phyloP scores from a whole-genome alignment of 1,139 yeast species.

The Candida sojae region DNA sequence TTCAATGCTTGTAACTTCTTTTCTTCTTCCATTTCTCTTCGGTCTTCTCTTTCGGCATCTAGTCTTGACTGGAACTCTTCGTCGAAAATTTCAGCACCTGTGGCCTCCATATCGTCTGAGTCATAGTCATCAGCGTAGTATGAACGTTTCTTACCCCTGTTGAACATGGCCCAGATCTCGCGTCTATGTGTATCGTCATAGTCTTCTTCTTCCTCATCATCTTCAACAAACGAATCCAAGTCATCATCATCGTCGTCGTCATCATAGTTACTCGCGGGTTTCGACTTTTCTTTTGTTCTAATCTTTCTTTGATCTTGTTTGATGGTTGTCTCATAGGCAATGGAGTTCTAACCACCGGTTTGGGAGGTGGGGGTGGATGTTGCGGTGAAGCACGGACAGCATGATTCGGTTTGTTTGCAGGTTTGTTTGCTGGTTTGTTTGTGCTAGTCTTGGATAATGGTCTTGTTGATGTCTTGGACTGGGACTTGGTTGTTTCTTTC shows the following conservation, averaged over 20 bases:
- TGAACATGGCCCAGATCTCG: slow-evolving; percentile 88
- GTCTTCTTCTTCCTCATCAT: slow-evolving; percentile 20
- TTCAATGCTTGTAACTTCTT: slow-evolving; percentile 42
- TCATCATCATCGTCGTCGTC: slow-evolving; percentile 33
- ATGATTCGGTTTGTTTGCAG: too few relatives aligned
- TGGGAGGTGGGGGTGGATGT: not conserved
- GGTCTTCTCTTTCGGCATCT: slow-evolving; percentile 65
- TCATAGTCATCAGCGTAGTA: slow-evolving; percentile 54
- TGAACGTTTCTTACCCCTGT: slow-evolving; percentile 57
- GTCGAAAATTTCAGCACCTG: slow-evolving; percentile 80
- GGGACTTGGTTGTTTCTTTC: not conserved
- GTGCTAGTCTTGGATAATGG: not conserved
- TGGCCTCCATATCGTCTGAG: slow-evolving; percentile 89
- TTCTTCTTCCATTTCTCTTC: slow-evolving; percentile 60
- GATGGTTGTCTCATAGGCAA: slow-evolving; percentile 22
- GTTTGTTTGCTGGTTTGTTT: too few relatives aligned
- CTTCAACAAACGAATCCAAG: slow-evolving; percentile 56
- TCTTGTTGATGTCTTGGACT: not conserved
- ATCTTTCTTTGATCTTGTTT: slow-evolving; percentile 27
- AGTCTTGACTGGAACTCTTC: slow-evolving; percentile 73
- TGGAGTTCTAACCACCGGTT: slow-evolving; percentile 10
- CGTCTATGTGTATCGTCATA: slow-evolving; percentile 65
- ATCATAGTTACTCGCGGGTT: slow-evolving; percentile 6
- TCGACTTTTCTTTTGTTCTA: slow-evolving; percentile 18
- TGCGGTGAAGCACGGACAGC: too few relatives aligned